Base-by-base conservation (phyloP, 1,139 yeast genomes). In the Suhomyces chickasaworum region DNA sequence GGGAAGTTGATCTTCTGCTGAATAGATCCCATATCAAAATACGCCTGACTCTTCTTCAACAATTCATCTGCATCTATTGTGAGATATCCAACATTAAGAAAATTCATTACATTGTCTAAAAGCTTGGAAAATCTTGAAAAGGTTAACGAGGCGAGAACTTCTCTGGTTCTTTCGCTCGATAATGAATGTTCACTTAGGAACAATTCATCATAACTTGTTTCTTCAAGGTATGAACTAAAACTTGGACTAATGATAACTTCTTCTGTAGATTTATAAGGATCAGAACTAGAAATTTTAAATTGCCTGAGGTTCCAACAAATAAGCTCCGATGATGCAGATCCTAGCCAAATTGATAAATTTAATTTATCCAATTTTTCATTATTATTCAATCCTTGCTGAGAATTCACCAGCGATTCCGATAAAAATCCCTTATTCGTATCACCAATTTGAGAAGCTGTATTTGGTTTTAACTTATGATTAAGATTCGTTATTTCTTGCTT, bases 251-350 rank as follows among this genome's bases (percentile, higher is more conserved):
- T 53, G 3, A 44, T 44, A 1, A 52, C 33, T 9, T 50, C 58
- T 17, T 48, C 44, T 46, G 25, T 33, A 9, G 39, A 18, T 27
- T 35, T 39, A 9, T 29, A 47, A 20, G 42, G 21, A 38, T 52
- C 50, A 10, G 45, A 48, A 23, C 47, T 43, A 25, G 51, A 37
- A n/a, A 46, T 46, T 10, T 51, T 53, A 41, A 59, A 59, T 33
- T 58, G 60, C 10, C 58, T 57, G 22, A 66, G 47, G 39, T 61
- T 64, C 66, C 66, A 64, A 34, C 65, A 58, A 2, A 66, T 56
- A 13, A 66, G 48, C 41, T 66, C 70, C 47, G 61, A 46, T 1
- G 68, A 57, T 1, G 65, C 67, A 3, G 67, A 64, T 1, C 64
- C 63, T 15, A 66, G 47, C 44, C 59, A 54, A 7, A 63, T 54